These are phyloP conservation scores for Dryadomyces quercus-mongolicae DNA, from an alignment of 2,329 filamentous ascomycete species.

Conservation along the genomic window DNA sequence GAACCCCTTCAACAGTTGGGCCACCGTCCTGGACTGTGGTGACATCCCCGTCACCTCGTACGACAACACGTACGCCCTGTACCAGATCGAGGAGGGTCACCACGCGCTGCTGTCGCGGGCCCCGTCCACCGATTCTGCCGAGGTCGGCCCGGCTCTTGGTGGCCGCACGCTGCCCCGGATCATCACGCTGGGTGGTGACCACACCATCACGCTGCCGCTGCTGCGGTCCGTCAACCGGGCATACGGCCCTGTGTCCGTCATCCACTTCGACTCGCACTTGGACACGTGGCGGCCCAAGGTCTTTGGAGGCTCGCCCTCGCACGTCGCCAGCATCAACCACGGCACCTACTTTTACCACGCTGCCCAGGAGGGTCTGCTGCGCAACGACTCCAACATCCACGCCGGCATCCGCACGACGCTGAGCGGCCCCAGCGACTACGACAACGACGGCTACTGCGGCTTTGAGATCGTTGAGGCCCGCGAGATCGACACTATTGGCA, in stretches of 20 bases:
- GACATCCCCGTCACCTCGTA: constrained; percentile 82
- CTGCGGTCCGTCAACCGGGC: constrained; percentile 47
- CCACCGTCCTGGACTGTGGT: constrained; percentile 70
- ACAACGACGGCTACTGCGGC: constrained; percentile 75
- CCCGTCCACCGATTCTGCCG: constrained; percentile 56
- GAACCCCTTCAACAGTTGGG: constrained; percentile 74
- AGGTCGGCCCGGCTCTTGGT: constrained; percentile 55
- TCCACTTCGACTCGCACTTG: constrained; percentile 51
- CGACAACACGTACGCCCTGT: constrained; percentile 69
- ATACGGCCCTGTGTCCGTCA: constrained; percentile 48
- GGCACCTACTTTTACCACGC: constrained; percentile 86
- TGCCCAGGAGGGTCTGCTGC: constrained; percentile 61
- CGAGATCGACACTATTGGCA: constrained; percentile 38
- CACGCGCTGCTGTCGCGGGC: constrained; percentile 59
- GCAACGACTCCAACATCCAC: constrained; percentile 78
- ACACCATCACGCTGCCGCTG: constrained; percentile 49
- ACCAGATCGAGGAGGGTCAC: constrained; percentile 80
- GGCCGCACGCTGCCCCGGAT: constrained; percentile 68
- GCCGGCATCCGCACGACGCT: constrained; percentile 77
- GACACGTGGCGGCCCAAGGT: constrained; percentile 76
- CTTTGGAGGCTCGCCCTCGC: constrained; percentile 68
- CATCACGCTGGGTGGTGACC: constrained; percentile 61
- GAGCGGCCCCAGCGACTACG: constrained; percentile 67
- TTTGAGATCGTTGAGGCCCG: constrained; percentile 70
- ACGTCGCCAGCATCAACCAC: constrained; percentile 70